Conservation (phyloP, 306 rosid species). For the Senna tora region DNA sequence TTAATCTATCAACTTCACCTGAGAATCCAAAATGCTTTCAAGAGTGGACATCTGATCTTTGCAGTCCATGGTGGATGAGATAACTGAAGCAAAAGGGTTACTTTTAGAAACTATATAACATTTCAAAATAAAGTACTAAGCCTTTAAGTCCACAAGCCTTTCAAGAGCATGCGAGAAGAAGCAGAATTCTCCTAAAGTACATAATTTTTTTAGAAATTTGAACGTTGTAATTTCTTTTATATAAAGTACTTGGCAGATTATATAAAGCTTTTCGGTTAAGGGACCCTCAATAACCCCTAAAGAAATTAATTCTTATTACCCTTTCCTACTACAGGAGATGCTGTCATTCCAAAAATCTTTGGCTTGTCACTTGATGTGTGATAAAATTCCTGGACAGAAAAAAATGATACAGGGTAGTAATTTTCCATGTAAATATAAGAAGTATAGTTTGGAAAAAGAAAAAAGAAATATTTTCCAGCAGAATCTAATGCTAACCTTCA, state of each 20-base stretch:
- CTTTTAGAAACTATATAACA: slow-evolving; percentile 5
- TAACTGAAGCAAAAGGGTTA: slow-evolving; percentile 45
- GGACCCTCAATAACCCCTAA: neutral
- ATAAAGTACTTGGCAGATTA: no score
- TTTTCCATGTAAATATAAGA: neutral
- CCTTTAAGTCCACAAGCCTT: neutral
- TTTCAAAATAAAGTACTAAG: slow-evolving; percentile 1
- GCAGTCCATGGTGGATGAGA: slow-evolving; percentile 59
- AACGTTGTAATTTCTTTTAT: no score
- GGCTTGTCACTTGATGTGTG: slow-evolving; percentile 60
- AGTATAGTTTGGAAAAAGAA: neutral
- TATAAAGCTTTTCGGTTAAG: no score
- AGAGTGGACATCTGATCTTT: slow-evolving; percentile 66
- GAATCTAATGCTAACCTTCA: slow-evolving; percentile 55
- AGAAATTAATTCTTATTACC: slow-evolving; percentile 42
- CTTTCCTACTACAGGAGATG: slow-evolving; percentile 64
- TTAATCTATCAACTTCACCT: slow-evolving; percentile 40
- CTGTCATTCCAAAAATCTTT: slow-evolving; percentile 72
- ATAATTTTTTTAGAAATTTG: neutral
- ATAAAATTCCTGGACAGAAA: slow-evolving; percentile 62
- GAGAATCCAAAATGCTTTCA: slow-evolving; percentile 66
- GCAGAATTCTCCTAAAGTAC: neutral
- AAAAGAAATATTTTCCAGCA: neutral
- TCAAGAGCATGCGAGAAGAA: neutral
- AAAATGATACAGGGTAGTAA: neutral